phyloP scores from a whole-genome alignment of 1,284 basidiomycete species.

The Cystobasidiaceae sp. region DNA sequence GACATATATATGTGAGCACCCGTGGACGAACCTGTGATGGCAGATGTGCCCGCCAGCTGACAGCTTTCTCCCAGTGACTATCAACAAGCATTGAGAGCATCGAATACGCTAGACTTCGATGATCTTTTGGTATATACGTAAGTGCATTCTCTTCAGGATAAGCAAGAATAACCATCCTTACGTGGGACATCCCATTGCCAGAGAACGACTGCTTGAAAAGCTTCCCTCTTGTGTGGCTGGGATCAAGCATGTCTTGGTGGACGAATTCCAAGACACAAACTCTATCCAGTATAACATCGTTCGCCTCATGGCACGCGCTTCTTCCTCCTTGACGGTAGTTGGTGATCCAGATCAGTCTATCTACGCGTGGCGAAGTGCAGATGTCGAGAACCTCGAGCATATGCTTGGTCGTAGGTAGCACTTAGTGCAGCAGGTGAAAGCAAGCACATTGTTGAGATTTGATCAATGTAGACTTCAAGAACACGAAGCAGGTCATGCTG shows the following conservation, averaged over 20 bases:
- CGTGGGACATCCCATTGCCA: neutral
- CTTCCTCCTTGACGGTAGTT: conserved; percentile 67
- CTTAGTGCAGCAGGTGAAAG: conserved; percentile 25
- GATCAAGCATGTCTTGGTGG: conserved; percentile 75
- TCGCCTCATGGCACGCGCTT: conserved; percentile 57
- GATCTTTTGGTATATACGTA: conserved; percentile 68
- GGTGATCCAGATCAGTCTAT: conserved; percentile 93
- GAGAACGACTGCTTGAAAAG: conserved; percentile 63
- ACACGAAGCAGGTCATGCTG: conserved; percentile 64
- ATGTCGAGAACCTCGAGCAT: conserved; percentile 68
- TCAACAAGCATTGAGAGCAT: conserved; percentile 57
- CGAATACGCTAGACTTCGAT: conserved; percentile 81
- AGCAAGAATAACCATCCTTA: conserved; percentile 34
- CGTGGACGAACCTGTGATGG: neutral
- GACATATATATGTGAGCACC: conserved; percentile 8
- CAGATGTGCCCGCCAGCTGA: too few relatives aligned
- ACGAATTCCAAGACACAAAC: conserved; percentile 90
- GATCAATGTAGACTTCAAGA: conserved; percentile 51
- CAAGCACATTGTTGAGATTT: too few relatives aligned
- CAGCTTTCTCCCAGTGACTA: conserved; percentile 74
- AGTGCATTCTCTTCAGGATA: conserved; percentile 38
- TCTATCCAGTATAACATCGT: conserved; percentile 78
- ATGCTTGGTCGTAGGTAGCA: conserved; percentile 60
- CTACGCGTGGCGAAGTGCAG: conserved; percentile 84
- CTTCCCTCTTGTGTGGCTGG: conserved; percentile 57